Percentiles rank a stretch among this genome's conserved stretches.
phyloP scores from a whole-genome alignment of 129 eudicot species.

The Pittosporum tobira region DNA sequence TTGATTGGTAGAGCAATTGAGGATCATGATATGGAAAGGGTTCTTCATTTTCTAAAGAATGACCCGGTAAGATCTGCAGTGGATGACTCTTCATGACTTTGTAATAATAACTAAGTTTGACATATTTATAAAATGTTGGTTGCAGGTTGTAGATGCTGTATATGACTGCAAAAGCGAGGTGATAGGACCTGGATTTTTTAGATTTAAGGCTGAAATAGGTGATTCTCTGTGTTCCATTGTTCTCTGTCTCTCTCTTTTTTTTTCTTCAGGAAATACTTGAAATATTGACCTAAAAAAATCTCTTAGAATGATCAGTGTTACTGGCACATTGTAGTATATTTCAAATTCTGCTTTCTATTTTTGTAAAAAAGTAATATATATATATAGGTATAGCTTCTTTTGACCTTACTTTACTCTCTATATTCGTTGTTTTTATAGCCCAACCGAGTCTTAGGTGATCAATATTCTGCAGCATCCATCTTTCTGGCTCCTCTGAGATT shows the following conservation, averaged over 20 bases:
- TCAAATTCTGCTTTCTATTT: neutral
- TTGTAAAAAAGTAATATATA: neutral
- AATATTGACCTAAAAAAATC: neutral
- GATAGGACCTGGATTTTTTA: conserved; percentile 94
- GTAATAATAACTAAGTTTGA: conserved; percentile 11
- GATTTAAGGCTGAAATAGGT: conserved; percentile 99
- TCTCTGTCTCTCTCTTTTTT: no score
- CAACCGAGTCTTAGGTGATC: no score
- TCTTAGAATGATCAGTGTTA: neutral
- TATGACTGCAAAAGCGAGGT: conserved; percentile 99
- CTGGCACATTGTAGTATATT: neutral
- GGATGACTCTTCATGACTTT: conserved; percentile 2
- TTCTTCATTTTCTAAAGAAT: conserved; percentile 76
- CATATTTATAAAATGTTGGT: conserved; percentile 7
- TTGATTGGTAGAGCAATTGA: conserved; percentile 97
- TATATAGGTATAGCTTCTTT: neutral
- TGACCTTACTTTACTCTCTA: no score
- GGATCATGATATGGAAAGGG: conserved; percentile 84
- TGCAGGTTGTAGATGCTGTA: conserved; percentile 90
- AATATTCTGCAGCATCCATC: no score
- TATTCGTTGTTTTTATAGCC: no score
- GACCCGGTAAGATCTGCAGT: conserved; percentile 57
- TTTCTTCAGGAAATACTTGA: neutral
- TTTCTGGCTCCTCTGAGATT: no score
- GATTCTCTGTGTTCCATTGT: neutral